Base-by-base conservation (phyloP, 2,329 filamentous ascomycete genomes). In the Aspergillus aculeatinus region DNA sequence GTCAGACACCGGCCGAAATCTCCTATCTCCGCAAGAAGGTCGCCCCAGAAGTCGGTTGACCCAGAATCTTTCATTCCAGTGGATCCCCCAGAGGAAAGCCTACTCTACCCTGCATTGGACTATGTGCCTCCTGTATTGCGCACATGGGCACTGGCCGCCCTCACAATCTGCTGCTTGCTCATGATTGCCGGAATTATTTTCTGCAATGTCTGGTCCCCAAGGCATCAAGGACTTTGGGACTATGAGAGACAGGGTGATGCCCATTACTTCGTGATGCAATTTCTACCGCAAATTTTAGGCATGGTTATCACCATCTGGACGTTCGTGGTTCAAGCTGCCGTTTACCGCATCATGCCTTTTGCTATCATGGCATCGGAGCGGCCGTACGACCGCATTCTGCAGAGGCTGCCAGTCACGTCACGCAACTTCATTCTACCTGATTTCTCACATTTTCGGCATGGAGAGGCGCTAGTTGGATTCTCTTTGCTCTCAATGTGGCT, bases 181-280 rank as follows among this genome's bases (percentile, higher is more conserved):
- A 92, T 96, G 86, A 83, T 90, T 50, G 85, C 83, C 0, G 89
- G 82, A 7, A 82, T 96, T 54, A 82, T 91, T 27, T 88, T 93
- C 72, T 87, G 85, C 64, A 90, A 89, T 59, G 77, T 89, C 39
- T 92, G 86, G 77, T 91, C 89, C 11, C 76, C 81, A 42, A 73
- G 77, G 5, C 81, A 88, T 64, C 74, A 81, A 10, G 91, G 91
- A 0, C 78, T 97, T 12, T 87, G 85, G 70, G 76, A 82, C 3
- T 96, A 93, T 72, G 78, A 80, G 35, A 83, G 82, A 31, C 88
- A 92, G 59, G 89, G 90, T 62, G 89, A 88, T 53, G 83, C 82
- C 9, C 83, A 87, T 65, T 96, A 96, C 76, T 96, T 97, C 73
- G 76, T 96, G 51, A 95, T 96, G 74, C 85, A 92, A 62, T 91